Evolutionary conservation across 805 yeast genomes (phyloP).

Genomic region (Ogataea polymorpha): DNA sequence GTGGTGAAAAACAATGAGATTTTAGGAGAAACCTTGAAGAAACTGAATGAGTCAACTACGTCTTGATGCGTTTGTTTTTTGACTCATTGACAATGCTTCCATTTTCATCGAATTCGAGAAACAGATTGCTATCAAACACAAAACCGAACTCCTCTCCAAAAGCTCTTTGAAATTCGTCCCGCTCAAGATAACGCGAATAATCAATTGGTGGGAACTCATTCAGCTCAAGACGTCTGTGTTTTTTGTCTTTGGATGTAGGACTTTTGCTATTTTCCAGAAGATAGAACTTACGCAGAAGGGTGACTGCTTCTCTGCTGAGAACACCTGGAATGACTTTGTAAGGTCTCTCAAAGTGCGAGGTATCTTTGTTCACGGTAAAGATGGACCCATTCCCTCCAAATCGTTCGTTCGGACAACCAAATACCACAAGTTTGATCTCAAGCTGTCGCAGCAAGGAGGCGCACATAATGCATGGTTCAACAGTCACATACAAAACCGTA

Average conservation of each 20-base stretch:
- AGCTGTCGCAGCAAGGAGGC: conserved; percentile 86
- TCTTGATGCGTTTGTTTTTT: conserved; percentile 5
- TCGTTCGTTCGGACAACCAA: conserved; percentile 92
- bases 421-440: conserved; percentile 68
- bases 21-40: conserved; percentile 23
- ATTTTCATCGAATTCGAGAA: conserved; percentile 24
- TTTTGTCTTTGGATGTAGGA: conserved; percentile 75
- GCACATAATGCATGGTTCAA: conserved; percentile 98
- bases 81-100: conserved; percentile 14
- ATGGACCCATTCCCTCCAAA: conserved; percentile 98
- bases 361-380: conserved; percentile 51
- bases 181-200: conserved; percentile 51
- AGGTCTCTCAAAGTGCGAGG: conserved; percentile 25
- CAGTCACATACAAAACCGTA: conserved; percentile 82
- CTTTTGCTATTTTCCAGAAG: conserved; percentile 82
- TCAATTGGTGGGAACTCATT: conserved; percentile 59
- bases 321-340: conserved; percentile 75
- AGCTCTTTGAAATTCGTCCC: conserved; percentile 45
- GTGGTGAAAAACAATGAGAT: conserved; percentile 27
- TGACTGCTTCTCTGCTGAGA: conserved; percentile 75
- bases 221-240: conserved; percentile 56
- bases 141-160: conserved; percentile 43
- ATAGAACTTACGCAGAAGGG: conserved; percentile 78
- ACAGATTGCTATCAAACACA: conserved; percentile 24
- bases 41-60: conserved; percentile 10